Percentiles rank a stretch among this genome's conserved stretches.
Evolutionary conservation across 2,329 filamentous ascomycete species (phyloP).

Genomic region (Xylariaceae sp.): DNA sequence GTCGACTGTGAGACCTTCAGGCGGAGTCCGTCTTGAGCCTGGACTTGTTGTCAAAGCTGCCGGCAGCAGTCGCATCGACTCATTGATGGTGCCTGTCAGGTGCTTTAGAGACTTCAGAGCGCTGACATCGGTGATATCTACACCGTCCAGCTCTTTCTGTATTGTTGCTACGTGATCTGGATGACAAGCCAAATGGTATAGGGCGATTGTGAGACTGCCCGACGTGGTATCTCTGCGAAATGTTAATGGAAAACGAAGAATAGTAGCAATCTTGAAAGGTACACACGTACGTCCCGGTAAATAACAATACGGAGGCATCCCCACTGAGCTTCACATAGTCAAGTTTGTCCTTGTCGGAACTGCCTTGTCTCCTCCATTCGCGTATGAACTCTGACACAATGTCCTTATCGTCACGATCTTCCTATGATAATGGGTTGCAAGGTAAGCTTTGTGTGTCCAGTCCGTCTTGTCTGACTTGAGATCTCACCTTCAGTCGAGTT

Average conservation of each 20-base stretch:
- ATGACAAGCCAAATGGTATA: not conserved
- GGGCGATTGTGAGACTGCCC: not conserved
- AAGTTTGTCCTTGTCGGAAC: not conserved
- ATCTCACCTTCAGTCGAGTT: not conserved
- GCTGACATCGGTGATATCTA: slow-evolving; percentile 1
- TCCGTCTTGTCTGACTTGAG: not conserved
- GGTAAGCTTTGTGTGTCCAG: too few relatives aligned
- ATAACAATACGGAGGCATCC: not conserved
- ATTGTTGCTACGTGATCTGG: not conserved
- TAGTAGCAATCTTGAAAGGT: not conserved
- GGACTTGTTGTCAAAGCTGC: not conserved
- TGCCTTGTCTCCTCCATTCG: not conserved
- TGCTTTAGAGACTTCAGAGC: slow-evolving; percentile 4
- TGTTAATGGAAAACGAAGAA: not conserved
- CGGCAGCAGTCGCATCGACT: slow-evolving; percentile 4
- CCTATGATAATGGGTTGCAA: too few relatives aligned
- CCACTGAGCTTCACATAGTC: not conserved
- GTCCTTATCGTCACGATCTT: too few relatives aligned
- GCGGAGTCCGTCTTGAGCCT: not conserved
- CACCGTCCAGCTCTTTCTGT: not conserved
- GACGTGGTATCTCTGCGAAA: not conserved
- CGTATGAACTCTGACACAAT: not conserved
- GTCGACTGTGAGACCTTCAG: not conserved
- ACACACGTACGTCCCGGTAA: not conserved
- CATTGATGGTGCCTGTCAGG: slow-evolving; percentile 3